phyloP scores from a whole-genome alignment of 2,329 filamentous ascomycete species.

The Trichoderma sp. region DNA sequence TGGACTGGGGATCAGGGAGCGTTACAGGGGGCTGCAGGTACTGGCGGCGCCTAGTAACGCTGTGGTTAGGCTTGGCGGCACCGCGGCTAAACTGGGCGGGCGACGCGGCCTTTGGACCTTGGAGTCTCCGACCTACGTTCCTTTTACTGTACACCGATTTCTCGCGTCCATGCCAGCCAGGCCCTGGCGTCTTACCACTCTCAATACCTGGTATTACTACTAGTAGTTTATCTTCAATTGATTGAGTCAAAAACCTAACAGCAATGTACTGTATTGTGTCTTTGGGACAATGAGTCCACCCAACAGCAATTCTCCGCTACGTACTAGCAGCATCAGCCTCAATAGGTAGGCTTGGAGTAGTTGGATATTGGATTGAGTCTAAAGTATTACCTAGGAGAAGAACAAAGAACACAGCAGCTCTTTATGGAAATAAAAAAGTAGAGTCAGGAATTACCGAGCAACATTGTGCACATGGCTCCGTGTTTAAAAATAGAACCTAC shows the following conservation, averaged over 20 bases:
- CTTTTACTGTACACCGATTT: neutral
- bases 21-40: constrained; percentile 18
- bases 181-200: too few relatives aligned
- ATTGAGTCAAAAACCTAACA: neutral
- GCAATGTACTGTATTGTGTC: neutral
- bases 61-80: constrained; percentile 6
- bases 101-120: neutral
- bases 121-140: neutral
- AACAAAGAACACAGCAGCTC: neutral
- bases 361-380: neutral
- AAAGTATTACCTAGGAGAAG: neutral
- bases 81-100: neutral
- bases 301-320: neutral
- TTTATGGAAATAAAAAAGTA: neutral
- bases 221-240: neutral
- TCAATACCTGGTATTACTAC: too few relatives aligned
- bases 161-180: neutral
- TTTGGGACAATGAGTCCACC: neutral
- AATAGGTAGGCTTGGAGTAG: neutral
- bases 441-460: neutral
- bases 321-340: neutral
- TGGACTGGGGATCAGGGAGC: constrained; percentile 15
- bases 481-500: neutral
- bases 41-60: constrained; percentile 6
- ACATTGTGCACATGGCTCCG: neutral